These are phyloP conservation scores for Stephanodiscus minutulus DNA, from an alignment of 108 stramenopile species.

Conservation along the genomic window DNA sequence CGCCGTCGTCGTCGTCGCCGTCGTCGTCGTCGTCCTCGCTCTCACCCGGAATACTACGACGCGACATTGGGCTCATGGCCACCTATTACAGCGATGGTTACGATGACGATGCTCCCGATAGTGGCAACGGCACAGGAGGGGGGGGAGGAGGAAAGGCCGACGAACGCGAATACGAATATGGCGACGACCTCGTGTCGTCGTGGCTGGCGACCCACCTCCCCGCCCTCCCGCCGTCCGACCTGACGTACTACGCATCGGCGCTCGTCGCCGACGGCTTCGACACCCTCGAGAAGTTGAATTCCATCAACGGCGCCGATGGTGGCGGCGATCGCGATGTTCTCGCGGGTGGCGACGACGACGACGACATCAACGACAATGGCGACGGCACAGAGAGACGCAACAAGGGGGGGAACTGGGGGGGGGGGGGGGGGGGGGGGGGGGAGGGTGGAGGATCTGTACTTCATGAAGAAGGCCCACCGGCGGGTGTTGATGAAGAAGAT, in stretches of 20 bases:
- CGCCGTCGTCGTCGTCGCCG: too few species aligned
- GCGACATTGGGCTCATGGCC: too few species aligned
- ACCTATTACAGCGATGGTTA: too few species aligned
- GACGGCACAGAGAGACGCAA: too few species aligned
- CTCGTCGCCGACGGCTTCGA: conserved; percentile 3
- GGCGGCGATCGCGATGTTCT: too few species aligned
- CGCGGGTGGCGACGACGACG: too few species aligned
- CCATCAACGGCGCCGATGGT: background rate
- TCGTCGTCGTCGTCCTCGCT: too few species aligned
- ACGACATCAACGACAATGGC: too few species aligned
- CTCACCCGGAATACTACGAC: too few species aligned
- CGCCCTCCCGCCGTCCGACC: background rate
- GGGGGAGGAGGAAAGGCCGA: background rate
- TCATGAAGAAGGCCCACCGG: conserved; percentile 13
- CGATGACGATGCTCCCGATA: background rate
- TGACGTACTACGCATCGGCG: background rate
- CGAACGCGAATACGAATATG: background rate
- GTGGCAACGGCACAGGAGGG: background rate
- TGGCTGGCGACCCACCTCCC: conserved; percentile 9
- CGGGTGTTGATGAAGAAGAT: conserved; percentile 5
- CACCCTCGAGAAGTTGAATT: conserved; percentile 4
- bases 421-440: background rate
- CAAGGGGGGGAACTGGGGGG: too few species aligned
- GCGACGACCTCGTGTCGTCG: background rate
- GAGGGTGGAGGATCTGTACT: conserved; percentile 9